These are phyloP conservation scores for Fusarium sp. DNA, from an alignment of 2,329 filamentous ascomycete genomes.

Conservation along the genomic window DNA sequence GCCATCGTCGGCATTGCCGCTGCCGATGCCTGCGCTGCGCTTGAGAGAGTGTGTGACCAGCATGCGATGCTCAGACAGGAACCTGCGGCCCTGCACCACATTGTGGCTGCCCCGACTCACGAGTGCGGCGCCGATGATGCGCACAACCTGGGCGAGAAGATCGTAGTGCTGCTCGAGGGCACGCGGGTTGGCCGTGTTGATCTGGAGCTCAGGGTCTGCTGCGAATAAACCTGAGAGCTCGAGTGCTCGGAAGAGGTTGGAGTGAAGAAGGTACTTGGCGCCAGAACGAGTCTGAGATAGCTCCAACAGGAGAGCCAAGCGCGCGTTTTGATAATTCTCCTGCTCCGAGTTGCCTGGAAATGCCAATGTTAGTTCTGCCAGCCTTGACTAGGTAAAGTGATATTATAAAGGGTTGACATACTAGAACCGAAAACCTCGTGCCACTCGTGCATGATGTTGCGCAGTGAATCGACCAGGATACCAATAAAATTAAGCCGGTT, in stretches of 20 bases:
- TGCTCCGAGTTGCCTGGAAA: conserved; percentile 52
- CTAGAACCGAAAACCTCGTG: conserved; percentile 62
- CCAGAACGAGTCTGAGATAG: conserved; percentile 85
- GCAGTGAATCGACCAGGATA: conserved; percentile 87
- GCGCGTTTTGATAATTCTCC: conserved; percentile 68
- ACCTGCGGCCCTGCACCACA: conserved; percentile 77
- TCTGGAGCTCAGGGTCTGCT: conserved; percentile 90
- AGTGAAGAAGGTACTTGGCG: conserved; percentile 85
- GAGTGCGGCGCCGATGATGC: conserved; percentile 82
- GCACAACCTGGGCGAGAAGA: conserved; percentile 79
- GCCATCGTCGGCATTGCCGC: conserved; percentile 47
- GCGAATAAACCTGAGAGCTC: conserved; percentile 85
- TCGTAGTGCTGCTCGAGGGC: conserved; percentile 84
- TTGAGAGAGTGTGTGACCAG: conserved; percentile 91
- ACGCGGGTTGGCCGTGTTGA: conserved; percentile 72
- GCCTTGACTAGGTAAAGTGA: background rate
- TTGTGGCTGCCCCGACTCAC: conserved; percentile 84
- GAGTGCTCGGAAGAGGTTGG: conserved; percentile 83
- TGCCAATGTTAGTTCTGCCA: conserved; percentile 24
- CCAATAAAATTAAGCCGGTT: conserved; percentile 89
- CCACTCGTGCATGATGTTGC: conserved; percentile 77
- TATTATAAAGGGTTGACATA: conserved; percentile 49
- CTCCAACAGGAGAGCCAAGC: conserved; percentile 81
- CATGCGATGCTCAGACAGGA: conserved; percentile 81
- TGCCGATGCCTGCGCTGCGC: conserved; percentile 79